phyloP scores from a whole-genome alignment of 208 protist species.

The Leishmania tropica region DNA sequence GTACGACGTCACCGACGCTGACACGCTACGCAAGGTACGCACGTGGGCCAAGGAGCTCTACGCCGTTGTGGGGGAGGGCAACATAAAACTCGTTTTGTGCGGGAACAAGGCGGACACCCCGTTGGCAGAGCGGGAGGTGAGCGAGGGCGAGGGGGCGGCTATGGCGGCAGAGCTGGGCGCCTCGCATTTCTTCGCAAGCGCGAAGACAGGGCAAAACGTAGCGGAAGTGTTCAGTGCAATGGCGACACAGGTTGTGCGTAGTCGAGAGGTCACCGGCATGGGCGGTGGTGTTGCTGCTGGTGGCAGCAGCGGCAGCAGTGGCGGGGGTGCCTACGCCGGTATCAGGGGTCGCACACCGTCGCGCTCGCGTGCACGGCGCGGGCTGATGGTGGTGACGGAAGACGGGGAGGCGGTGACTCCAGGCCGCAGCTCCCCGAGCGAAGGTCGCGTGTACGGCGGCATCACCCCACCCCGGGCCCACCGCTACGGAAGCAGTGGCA shows the following conservation, averaged over 20 bases:
- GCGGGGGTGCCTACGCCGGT: not conserved
- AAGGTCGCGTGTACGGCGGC: conserved; percentile 22
- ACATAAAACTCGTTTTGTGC: conserved; percentile 90
- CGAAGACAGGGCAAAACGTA: conserved; percentile 72
- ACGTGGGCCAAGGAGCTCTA: conserved; percentile 96
- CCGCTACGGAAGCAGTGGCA: conserved; percentile 26
- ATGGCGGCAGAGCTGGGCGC: conserved; percentile 66
- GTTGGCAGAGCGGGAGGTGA: conserved; percentile 75
- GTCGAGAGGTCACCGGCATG: conserved; percentile 8
- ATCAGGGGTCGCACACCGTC: conserved; percentile 6
- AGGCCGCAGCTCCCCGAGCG: not conserved
- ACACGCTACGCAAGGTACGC: conserved; percentile 93
- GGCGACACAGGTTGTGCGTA: conserved; percentile 45
- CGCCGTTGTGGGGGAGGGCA: conserved; percentile 86
- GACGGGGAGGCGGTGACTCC: conserved; percentile 27
- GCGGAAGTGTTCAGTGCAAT: conserved; percentile 71
- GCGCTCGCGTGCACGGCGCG: conserved; percentile 34
- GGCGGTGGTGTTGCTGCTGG: not conserved
- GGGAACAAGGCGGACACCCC: conserved; percentile 95
- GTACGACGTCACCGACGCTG: conserved; percentile 96
- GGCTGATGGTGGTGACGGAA: conserved; percentile 41
- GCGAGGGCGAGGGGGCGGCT: conserved; percentile 53
- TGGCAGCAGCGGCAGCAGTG: not conserved
- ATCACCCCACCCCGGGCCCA: conserved; percentile 27
- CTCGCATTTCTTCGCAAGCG: conserved; percentile 71